Conservation (phyloP, 306 rosid species). For the Cucurbita pepo region DNA sequence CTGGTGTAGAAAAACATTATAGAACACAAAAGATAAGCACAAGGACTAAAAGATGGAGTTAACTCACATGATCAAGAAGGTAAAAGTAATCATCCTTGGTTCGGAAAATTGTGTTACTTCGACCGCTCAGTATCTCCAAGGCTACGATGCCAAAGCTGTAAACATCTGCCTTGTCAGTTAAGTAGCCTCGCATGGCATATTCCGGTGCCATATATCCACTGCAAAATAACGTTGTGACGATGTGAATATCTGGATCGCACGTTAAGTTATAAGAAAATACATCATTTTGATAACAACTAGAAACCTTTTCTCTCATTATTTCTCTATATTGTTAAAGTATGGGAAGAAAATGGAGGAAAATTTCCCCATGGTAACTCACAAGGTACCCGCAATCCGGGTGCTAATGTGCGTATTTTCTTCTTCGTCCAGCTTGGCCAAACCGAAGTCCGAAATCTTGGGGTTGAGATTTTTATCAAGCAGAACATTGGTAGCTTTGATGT, state of each 20-base stretch:
- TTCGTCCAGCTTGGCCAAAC: neutral
- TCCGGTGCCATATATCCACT: constrained; percentile 44
- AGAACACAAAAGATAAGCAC: neutral
- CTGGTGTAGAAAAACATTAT: neutral
- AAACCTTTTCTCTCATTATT: neutral
- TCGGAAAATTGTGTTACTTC: constrained; percentile 29
- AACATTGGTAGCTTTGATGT: constrained; percentile 30
- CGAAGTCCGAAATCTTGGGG: neutral
- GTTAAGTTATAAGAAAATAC: neutral
- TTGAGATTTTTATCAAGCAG: neutral
- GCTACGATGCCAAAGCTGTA: constrained; percentile 52
- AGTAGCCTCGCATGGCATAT: constrained; percentile 53
- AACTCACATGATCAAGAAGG: constrained; percentile 43
- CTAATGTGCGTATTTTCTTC: neutral
- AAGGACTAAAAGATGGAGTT: neutral
- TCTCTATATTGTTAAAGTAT: neutral
- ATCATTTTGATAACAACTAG: neutral
- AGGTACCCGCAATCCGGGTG: constrained; percentile 39
- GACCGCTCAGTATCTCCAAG: constrained; percentile 39
- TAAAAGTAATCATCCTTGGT: constrained; percentile 24
- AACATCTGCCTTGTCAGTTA: constrained; percentile 62
- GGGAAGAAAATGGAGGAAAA: neutral
- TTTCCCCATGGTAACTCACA: constrained; percentile 19
- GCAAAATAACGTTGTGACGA: neutral
- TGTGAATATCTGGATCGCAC: neutral